phyloP scores from a whole-genome alignment of 805 yeast genomes.

The Wickerhamiella bombiphila region DNA sequence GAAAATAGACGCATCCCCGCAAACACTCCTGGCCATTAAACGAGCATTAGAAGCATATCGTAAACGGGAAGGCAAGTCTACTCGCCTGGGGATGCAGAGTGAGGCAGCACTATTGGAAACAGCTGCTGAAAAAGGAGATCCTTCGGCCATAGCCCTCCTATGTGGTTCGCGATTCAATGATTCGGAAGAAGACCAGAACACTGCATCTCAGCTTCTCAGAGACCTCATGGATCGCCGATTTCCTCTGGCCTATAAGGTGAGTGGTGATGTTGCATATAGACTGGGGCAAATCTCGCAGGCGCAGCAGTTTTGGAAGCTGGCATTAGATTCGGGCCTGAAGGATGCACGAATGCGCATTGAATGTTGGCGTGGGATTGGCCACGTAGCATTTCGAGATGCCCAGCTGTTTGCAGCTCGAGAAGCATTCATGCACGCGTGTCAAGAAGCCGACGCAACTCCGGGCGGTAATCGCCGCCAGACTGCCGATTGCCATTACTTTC shows the following conservation, averaged over 20 bases:
- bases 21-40: conserved; percentile 55
- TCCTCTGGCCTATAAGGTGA: conserved; percentile 60
- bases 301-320: conserved; percentile 39
- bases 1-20: conserved; percentile 26
- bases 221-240: conserved; percentile 46
- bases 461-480: conserved; percentile 27
- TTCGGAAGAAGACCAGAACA: conserved; percentile 38
- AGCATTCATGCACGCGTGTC: conserved; percentile 48
- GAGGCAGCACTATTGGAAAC: conserved; percentile 65
- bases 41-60: conserved; percentile 50
- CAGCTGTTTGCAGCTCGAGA: conserved; percentile 38
- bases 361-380: conserved; percentile 48
- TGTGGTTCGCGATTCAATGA: conserved; percentile 48
- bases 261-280: conserved; percentile 59
- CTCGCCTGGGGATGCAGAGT: conserved; percentile 39
- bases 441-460: conserved; percentile 32
- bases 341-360: conserved; percentile 52
- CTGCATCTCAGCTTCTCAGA: conserved; percentile 49
- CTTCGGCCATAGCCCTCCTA: conserved; percentile 63
- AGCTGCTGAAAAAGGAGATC: conserved; percentile 72
- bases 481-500: conserved; percentile 60
- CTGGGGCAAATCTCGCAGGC: conserved; percentile 36
- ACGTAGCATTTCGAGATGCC: conserved; percentile 41
- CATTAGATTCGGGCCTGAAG: conserved; percentile 31
- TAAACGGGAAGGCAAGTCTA: conserved; percentile 42